A percentile compares a stretch with the other conserved stretches of the same genome.
Conservation (phyloP, 495 filamentous ascomycete species). For the Penicillium roqueforti region DNA sequence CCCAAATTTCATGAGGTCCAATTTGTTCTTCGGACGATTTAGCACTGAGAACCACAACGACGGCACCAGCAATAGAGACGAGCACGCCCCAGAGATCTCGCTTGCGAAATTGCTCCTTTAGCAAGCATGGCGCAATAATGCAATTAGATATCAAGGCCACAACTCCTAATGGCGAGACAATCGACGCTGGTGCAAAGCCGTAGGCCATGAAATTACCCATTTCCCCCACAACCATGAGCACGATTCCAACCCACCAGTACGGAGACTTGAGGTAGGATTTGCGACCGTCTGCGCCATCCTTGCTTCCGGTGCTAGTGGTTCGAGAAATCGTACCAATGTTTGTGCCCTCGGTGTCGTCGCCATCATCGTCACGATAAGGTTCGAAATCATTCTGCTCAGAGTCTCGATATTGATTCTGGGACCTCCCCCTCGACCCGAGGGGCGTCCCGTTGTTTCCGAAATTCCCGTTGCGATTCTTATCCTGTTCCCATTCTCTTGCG, state of each 20-base stretch:
- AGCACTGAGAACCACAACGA: constrained; percentile 88
- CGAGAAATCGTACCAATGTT: constrained; percentile 18
- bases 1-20: constrained; percentile 85
- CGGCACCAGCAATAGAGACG: constrained; percentile 79
- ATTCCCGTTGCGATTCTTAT: constrained; percentile 44
- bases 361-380: constrained; percentile 31
- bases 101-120: constrained; percentile 80
- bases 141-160: constrained; percentile 95
- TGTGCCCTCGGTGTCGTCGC: constrained; percentile 5
- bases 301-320: constrained; percentile 26
- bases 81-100: constrained; percentile 89
- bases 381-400: constrained; percentile 12
- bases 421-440: constrained; percentile 4
- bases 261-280: constrained; percentile 82
- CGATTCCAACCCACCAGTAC: constrained; percentile 92
- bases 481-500: constrained; percentile 54
- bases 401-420: constrained; percentile 7
- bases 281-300: constrained; percentile 23
- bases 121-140: constrained; percentile 86
- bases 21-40: constrained; percentile 86
- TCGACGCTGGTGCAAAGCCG: constrained; percentile 96
- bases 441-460: constrained; percentile 10
- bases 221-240: constrained; percentile 90
- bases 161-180: constrained; percentile 93
- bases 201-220: constrained; percentile 96